Conservation (phyloP, 2,329 filamentous ascomycete species). For the Fusarium nisikadoi region DNA sequence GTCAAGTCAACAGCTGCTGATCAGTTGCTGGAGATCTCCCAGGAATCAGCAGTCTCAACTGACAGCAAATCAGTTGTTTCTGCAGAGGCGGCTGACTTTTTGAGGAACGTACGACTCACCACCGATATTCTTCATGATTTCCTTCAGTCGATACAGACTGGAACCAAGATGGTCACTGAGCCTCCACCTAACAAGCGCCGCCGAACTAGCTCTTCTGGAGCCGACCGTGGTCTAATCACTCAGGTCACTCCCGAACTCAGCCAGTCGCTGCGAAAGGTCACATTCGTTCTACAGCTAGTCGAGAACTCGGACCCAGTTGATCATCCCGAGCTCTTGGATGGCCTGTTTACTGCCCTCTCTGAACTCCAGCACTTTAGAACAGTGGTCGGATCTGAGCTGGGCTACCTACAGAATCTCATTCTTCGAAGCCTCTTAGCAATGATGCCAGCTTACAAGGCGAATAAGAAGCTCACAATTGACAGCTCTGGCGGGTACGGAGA, state of each 20-base stretch:
- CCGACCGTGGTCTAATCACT: conserved; percentile 66
- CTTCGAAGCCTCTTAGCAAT: conserved; percentile 85
- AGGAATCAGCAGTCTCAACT: conserved; percentile 52
- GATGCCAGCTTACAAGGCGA: conserved; percentile 77
- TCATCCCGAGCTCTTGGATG: conserved; percentile 80
- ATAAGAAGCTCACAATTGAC: conserved; percentile 74
- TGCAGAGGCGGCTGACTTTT: conserved; percentile 74
- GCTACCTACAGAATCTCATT: conserved; percentile 88
- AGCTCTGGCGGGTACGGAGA: conserved; percentile 86
- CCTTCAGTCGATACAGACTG: conserved; percentile 77
- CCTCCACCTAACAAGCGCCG: conserved; percentile 81
- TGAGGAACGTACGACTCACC: conserved; percentile 78
- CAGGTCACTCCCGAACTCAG: conserved; percentile 74
- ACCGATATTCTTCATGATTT: conserved; percentile 78
- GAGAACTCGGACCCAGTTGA: conserved; percentile 81
- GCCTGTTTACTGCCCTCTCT: conserved; percentile 84
- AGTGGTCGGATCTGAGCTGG: conserved; percentile 84
- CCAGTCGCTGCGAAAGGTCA: conserved; percentile 77
- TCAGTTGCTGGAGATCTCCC: conserved; percentile 70
- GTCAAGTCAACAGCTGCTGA: conserved; percentile 69
- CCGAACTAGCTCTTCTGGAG: conserved; percentile 78
- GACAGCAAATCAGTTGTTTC: conserved; percentile 54
- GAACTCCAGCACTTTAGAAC: conserved; percentile 87
- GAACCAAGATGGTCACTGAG: conserved; percentile 77
- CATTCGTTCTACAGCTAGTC: conserved; percentile 87